Evolutionary conservation across 352 stramenopile species (phyloP).

Genomic region (Pythium insidiosum): DNA sequence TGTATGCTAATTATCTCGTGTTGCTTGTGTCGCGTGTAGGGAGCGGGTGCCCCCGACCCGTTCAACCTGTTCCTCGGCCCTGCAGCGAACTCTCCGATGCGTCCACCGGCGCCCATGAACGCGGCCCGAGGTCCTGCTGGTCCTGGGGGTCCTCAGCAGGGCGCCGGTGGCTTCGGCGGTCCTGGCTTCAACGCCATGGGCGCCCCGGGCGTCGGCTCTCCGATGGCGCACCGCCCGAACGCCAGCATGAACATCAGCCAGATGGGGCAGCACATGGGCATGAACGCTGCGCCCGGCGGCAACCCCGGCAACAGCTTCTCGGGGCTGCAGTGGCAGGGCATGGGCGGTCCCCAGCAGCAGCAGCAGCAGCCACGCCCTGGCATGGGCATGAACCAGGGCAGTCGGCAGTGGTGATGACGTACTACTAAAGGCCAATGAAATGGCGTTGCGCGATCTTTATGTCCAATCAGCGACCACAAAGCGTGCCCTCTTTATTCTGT

Average conservation of each 20-base stretch:
- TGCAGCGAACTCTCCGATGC: conserved; percentile 12
- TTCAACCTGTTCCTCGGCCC: conserved; percentile 66
- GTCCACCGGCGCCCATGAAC: conserved; percentile 23
- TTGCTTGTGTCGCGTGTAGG: conserved; percentile 1
- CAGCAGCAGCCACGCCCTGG: conserved; percentile 40
- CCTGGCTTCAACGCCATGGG: conserved; percentile 39
- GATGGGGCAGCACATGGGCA: conserved; percentile 64
- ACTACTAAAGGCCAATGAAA: conserved; percentile 3
- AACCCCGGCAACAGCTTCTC: conserved; percentile 73
- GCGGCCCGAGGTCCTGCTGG: conserved; percentile 16
- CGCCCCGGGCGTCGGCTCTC: conserved; percentile 21
- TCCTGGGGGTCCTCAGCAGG: conserved; percentile 4
- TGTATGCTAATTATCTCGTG: conserved; percentile 10
- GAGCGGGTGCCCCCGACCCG: conserved; percentile 31
- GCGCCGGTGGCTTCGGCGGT: conserved; percentile 14
- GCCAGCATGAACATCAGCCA: conserved; percentile 77
- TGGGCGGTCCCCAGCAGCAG: conserved; percentile 39
- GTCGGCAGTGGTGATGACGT: conserved; percentile 15
- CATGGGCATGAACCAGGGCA: conserved; percentile 53
- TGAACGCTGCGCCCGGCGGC: conserved; percentile 37
- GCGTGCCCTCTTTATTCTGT: conserved; percentile 2
- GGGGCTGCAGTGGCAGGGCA: conserved; percentile 76
- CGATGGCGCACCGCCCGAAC: conserved; percentile 36
- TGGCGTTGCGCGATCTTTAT: neutral
- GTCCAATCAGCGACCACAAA: neutral